Evolutionary conservation across 805 yeast genomes (phyloP).

Genomic region (Lachancea sp.): DNA sequence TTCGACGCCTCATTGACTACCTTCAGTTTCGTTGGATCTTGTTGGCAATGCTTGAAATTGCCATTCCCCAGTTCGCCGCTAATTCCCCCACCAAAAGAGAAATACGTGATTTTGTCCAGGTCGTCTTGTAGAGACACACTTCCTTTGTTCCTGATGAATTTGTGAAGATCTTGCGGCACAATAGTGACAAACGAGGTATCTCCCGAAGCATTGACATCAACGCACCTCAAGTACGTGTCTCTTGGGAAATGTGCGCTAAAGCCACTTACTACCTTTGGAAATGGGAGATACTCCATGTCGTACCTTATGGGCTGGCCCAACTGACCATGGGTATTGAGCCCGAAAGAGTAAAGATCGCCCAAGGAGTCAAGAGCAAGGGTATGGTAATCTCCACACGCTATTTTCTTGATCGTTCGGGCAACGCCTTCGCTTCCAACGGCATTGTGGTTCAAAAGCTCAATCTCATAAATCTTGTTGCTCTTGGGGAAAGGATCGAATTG

Average conservation of each 20-base stretch:
- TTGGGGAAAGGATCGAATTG: conserved; percentile 54
- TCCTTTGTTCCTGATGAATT: conserved; percentile 24
- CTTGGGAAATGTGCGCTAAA: conserved; percentile 37
- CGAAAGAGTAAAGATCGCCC: conserved; percentile 82
- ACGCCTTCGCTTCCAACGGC: conserved; percentile 15
- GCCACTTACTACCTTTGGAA: conserved; percentile 52
- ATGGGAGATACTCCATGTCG: conserved; percentile 60
- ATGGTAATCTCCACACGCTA: conserved; percentile 73
- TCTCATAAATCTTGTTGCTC: conserved; percentile 43
- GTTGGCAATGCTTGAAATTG: conserved; percentile 64
- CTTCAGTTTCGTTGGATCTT: conserved; percentile 53
- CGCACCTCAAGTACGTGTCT: conserved; percentile 41
- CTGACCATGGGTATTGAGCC: conserved; percentile 80
- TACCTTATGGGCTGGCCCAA: conserved; percentile 63
- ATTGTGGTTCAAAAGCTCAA: conserved; percentile 28
- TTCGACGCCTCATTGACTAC: conserved; percentile 44
- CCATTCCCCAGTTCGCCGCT: conserved; percentile 84
- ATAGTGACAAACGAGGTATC: conserved; percentile 52
- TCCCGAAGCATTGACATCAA: conserved; percentile 62
- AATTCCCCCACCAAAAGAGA: conserved; percentile 78
- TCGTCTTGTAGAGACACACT: conserved; percentile 20
- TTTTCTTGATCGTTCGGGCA: conserved; percentile 44
- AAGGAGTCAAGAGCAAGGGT: conserved; percentile 58
- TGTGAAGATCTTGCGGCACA: conserved; percentile 27
- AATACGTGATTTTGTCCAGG: conserved; percentile 32